A percentile compares a stretch with the other conserved stretches of the same genome.
Conservation (phyloP, 148 eudicot species). For the Arbutus unedo region DNA sequence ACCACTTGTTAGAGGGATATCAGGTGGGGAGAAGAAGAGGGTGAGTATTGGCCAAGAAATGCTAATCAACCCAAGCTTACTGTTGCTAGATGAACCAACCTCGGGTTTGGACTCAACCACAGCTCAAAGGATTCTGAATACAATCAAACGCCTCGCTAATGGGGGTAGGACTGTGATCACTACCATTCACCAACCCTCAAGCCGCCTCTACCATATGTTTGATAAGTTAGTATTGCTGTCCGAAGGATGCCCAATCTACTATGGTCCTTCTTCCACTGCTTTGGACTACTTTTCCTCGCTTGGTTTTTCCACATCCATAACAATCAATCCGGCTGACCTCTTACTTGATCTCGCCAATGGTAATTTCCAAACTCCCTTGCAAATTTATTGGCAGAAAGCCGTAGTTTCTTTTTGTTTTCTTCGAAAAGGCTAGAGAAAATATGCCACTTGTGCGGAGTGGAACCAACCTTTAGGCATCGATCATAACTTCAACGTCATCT, state of each 20-base stretch:
- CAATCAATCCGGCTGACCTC: constrained; percentile 88
- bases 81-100: constrained; percentile 95
- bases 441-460: constrained; percentile 7
- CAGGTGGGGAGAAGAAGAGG: constrained; percentile 93
- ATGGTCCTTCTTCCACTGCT: constrained; percentile 68
- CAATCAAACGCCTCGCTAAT: constrained; percentile 66
- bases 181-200: constrained; percentile 94
- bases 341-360: constrained; percentile 96
- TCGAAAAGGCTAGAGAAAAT: neutral
- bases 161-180: constrained; percentile 82
- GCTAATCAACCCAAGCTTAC: constrained; percentile 82
- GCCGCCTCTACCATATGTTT: constrained; percentile 89
- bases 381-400: constrained; percentile 4
- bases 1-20: constrained; percentile 80
- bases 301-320: constrained; percentile 69
- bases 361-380: constrained; percentile 20
- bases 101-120: constrained; percentile 97
- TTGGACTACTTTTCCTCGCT: constrained; percentile 72
- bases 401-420: neutral
- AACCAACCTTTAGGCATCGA: neutral
- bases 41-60: constrained; percentile 97
- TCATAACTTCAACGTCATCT: neutral
- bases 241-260: constrained; percentile 88
- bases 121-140: constrained; percentile 66
- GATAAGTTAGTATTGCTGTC: constrained; percentile 73